Percentiles rank a stretch among this genome's conserved stretches.
These are phyloP conservation scores for Suillus weaverae DNA, from an alignment of 768 basidiomycete genomes.

Conservation along the genomic window DNA sequence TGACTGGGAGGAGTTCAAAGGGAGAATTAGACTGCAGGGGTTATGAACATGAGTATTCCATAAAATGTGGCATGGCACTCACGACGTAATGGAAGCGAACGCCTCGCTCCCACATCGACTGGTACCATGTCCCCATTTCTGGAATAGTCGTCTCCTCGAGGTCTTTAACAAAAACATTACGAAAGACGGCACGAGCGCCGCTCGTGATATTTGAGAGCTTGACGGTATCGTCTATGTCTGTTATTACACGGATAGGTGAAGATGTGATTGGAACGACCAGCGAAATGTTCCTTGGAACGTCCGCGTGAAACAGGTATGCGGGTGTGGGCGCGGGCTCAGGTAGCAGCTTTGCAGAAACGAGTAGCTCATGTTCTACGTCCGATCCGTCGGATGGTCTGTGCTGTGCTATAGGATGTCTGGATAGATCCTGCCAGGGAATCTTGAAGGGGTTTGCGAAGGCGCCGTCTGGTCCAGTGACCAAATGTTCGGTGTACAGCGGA, in stretches of 20 bases:
- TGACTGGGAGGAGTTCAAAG: conserved; percentile 76
- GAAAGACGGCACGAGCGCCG: conserved; percentile 81
- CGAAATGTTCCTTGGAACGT: conserved; percentile 19
- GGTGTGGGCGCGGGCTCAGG: conserved; percentile 35
- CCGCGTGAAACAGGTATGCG: conserved; percentile 10
- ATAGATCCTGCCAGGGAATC: conserved; percentile 70
- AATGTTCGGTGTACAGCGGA: conserved; percentile 50
- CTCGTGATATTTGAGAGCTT: conserved; percentile 63
- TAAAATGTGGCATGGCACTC: conserved; percentile 31
- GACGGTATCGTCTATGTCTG: conserved; percentile 93
- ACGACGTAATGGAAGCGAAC: conserved; percentile 90
- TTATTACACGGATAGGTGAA: conserved; percentile 75
- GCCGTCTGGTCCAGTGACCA: conserved; percentile 68
- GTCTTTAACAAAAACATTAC: conserved; percentile 90
- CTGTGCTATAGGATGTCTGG: conserved; percentile 55
- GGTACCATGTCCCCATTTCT: conserved; percentile 83
- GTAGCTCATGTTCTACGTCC: conserved; percentile 44
- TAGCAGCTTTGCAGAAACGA: conserved; percentile 51
- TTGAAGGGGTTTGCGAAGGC: conserved; percentile 65
- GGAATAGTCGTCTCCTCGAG: conserved; percentile 75
- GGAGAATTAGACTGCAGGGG: conserved; percentile 80
- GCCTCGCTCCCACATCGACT: conserved; percentile 63
- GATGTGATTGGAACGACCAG: conserved; percentile 54
- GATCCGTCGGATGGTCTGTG: conserved; percentile 59
- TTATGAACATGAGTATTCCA: conserved; percentile 6